Conservation (phyloP, 2,329 filamentous ascomycete genomes). For the Aspergillus terreus region DNA sequence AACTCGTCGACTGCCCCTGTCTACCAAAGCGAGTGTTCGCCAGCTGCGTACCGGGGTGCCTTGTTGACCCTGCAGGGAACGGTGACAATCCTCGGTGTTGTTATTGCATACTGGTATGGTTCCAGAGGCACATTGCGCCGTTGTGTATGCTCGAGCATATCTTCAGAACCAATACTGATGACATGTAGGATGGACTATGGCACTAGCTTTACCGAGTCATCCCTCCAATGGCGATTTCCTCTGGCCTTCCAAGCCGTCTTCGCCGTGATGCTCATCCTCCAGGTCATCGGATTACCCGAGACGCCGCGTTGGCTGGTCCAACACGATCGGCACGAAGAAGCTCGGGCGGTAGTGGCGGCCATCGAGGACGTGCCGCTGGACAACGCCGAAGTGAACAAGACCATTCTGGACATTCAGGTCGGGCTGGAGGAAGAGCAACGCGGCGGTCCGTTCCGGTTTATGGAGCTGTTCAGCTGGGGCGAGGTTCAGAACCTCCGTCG, state of each 20-base stretch:
- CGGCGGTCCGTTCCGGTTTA: constrained; percentile 34
- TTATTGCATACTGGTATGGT: constrained; percentile 22
- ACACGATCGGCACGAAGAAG: constrained; percentile 23
- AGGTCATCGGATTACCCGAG: constrained; percentile 25
- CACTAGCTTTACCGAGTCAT: constrained; percentile 36
- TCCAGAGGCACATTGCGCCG: not conserved
- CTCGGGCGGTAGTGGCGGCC: constrained; percentile 20
- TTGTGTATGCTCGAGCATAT: not conserved
- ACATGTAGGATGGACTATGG: constrained; percentile 36
- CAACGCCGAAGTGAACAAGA: constrained; percentile 11
- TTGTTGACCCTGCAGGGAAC: constrained; percentile 25
- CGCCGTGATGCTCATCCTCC: constrained; percentile 23
- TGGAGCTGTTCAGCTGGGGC: constrained; percentile 32
- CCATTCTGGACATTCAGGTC: constrained; percentile 19
- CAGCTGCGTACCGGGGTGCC: constrained; percentile 21
- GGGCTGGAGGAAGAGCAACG: constrained; percentile 19
- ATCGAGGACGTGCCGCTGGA: constrained; percentile 12
- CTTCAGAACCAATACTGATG: not conserved
- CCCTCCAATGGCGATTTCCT: constrained; percentile 29
- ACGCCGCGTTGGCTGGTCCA: constrained; percentile 29
- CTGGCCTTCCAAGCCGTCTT: constrained; percentile 28
- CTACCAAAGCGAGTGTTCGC: constrained; percentile 31
- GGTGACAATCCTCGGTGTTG: constrained; percentile 22
- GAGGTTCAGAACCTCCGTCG: constrained; percentile 31
- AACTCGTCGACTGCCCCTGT: constrained; percentile 23